Percentiles rank a stretch among this genome's conserved stretches.
Evolutionary conservation across 495 filamentous ascomycete genomes (phyloP).

Genomic region (Penicillium parvum): DNA sequence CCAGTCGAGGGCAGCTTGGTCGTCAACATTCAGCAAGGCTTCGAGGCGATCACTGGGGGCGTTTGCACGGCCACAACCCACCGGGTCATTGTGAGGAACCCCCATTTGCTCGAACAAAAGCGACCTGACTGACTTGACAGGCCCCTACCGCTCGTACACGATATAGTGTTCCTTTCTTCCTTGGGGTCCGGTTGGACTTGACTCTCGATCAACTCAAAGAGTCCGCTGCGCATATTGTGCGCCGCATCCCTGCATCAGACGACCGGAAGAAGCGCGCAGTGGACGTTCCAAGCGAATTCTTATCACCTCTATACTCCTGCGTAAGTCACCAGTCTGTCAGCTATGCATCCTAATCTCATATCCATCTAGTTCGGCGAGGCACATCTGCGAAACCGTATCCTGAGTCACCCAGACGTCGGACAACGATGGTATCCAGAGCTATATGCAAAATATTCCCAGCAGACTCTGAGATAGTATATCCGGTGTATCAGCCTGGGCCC

Average conservation of each 20-base stretch:
- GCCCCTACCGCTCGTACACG: constrained; percentile 48
- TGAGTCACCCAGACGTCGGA: constrained; percentile 87
- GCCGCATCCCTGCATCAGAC: constrained; percentile 31
- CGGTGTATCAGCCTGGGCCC: no score
- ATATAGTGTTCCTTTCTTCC: constrained; percentile 86
- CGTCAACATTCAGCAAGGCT: constrained; percentile 71
- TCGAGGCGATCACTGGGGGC: constrained; percentile 85
- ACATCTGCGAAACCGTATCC: constrained; percentile 69
- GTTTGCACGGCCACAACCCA: constrained; percentile 85
- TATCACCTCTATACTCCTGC: constrained; percentile 39
- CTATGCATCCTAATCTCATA: neutral
- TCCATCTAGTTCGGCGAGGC: constrained; percentile 42
- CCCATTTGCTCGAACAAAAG: no score
- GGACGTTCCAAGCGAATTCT: constrained; percentile 42
- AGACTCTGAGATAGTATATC: constrained; percentile 21
- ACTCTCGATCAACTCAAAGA: constrained; percentile 54
- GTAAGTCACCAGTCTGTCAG: constrained; percentile 19
- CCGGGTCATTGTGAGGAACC: constrained; percentile 52
- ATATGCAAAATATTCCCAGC: constrained; percentile 40
- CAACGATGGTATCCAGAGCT: constrained; percentile 80
- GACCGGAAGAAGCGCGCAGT: constrained; percentile 36
- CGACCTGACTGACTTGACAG: constrained; percentile 13
- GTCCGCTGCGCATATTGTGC: constrained; percentile 36
- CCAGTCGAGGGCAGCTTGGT: constrained; percentile 48
- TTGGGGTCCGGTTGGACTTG: constrained; percentile 77